Evolutionary conservation across 768 basidiomycete species (phyloP).

Genomic region (Tubosaeta sp.): DNA sequence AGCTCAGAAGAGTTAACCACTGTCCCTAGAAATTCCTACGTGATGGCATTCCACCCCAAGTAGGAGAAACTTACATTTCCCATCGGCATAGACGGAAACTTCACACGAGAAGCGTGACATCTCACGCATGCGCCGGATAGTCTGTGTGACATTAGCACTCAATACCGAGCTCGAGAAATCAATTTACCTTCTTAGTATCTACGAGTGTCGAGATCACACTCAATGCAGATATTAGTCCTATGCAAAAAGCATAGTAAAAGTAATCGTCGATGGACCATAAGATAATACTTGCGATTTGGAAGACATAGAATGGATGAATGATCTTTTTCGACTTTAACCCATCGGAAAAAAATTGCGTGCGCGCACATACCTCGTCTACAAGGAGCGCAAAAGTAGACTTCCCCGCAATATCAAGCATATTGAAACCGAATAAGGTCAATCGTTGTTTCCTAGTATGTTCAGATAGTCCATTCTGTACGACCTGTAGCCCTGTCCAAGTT

Average conservation of each 20-base stretch:
- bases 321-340: constrained; percentile 43
- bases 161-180: neutral
- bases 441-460: constrained; percentile 58
- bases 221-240: constrained; percentile 81
- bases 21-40: constrained; percentile 48
- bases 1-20: constrained; percentile 71
- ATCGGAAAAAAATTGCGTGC: neutral
- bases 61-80: constrained; percentile 52
- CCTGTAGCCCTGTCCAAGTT: constrained; percentile 56
- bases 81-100: constrained; percentile 65
- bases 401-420: constrained; percentile 85
- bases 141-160: constrained; percentile 43
- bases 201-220: constrained; percentile 84
- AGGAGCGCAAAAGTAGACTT: constrained; percentile 77
- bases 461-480: constrained; percentile 63
- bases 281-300: constrained; percentile 92
- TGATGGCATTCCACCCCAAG: neutral
- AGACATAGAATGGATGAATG: constrained; percentile 97
- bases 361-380: constrained; percentile 75
- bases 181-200: constrained; percentile 80
- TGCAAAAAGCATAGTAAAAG: constrained; percentile 96
- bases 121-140: constrained; percentile 89
- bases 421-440: constrained; percentile 70
- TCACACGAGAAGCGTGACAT: constrained; percentile 90
- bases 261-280: constrained; percentile 96